phyloP scores from a whole-genome alignment of 2,329 filamentous ascomycete genomes.

The Nemania sp. region DNA sequence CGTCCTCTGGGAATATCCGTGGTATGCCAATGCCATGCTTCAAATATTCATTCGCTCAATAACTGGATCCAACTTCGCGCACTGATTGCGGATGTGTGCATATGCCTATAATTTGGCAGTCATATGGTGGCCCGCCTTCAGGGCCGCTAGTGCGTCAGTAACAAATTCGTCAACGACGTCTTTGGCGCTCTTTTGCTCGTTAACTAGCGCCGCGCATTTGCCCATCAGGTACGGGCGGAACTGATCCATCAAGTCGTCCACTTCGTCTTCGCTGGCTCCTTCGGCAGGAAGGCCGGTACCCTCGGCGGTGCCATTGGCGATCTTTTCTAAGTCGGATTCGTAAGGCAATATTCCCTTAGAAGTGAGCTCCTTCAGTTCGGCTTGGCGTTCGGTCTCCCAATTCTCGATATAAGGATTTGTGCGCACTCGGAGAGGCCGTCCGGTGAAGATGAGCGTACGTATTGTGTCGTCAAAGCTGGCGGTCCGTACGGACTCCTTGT shows the following conservation, averaged over 20 bases:
- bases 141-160: slow-evolving; percentile 70
- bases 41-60: not conserved
- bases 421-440: slow-evolving; percentile 88
- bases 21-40: not conserved
- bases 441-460: slow-evolving; percentile 98
- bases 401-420: slow-evolving; percentile 92
- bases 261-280: slow-evolving; percentile 64
- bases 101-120: slow-evolving; percentile 67
- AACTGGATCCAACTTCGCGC: not conserved
- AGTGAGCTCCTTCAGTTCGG: slow-evolving; percentile 92
- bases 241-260: slow-evolving; percentile 88
- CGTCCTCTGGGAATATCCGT: not conserved
- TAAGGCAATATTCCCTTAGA: slow-evolving; percentile 89
- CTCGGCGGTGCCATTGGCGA: slow-evolving; percentile 55
- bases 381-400: slow-evolving; percentile 90
- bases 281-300: slow-evolving; percentile 48
- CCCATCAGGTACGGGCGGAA: slow-evolving; percentile 66
- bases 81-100: not conserved
- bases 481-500: slow-evolving; percentile 94
- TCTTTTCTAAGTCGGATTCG: slow-evolving; percentile 88
- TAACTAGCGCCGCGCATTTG: slow-evolving; percentile 91
- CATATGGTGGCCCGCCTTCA: slow-evolving; percentile 70
- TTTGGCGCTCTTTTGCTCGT: slow-evolving; percentile 90
- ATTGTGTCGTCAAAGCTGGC: slow-evolving; percentile 94
- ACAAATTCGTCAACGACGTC: slow-evolving; percentile 94